Percentiles rank a stretch among this genome's conserved stretches.
Evolutionary conservation across 2,329 filamentous ascomycete species (phyloP).

Genomic region (Blastomyces silverae): DNA sequence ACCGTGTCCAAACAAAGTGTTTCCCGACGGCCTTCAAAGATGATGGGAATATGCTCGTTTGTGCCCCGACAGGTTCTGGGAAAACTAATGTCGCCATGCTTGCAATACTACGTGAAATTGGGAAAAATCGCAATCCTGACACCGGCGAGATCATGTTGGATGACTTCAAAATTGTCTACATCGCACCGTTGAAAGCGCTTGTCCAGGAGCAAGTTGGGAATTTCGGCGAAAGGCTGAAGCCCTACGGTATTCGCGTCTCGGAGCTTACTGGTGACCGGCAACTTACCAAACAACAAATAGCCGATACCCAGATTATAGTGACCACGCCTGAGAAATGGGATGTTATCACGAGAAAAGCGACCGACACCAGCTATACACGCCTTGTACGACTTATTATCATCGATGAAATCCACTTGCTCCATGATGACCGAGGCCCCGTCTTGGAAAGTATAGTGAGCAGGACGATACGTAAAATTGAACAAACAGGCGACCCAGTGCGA

Average conservation of each 20-base stretch:
- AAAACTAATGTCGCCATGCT: slow-evolving; percentile 99
- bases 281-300: slow-evolving; percentile 96
- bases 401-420: slow-evolving; percentile 94
- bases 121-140: slow-evolving; percentile 80
- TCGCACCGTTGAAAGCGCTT: slow-evolving; percentile 88
- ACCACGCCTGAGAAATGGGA: slow-evolving; percentile 99
- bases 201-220: slow-evolving; percentile 98
- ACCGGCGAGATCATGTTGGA: slow-evolving; percentile 95
- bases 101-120: slow-evolving; percentile 89
- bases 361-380: slow-evolving; percentile 92
- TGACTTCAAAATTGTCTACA: slow-evolving; percentile 97
- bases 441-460: slow-evolving; percentile 94
- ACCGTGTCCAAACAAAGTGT: slow-evolving; percentile 92
- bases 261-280: slow-evolving; percentile 96
- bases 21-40: slow-evolving; percentile 85
- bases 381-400: slow-evolving; percentile 95
- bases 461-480: slow-evolving; percentile 86
- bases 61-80: slow-evolving; percentile 91
- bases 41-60: slow-evolving; percentile 96
- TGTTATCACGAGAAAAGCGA: slow-evolving; percentile 95
- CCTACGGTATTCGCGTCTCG: slow-evolving; percentile 87
- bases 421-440: slow-evolving; percentile 94
- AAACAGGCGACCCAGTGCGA: slow-evolving; percentile 87
- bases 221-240: slow-evolving; percentile 82
- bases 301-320: slow-evolving; percentile 95